Evolutionary conservation across 2,329 filamentous ascomycete species (phyloP), one percentile per base, ranked within the genome.

Genomic region (Coleophoma cylindrospora): DNA sequence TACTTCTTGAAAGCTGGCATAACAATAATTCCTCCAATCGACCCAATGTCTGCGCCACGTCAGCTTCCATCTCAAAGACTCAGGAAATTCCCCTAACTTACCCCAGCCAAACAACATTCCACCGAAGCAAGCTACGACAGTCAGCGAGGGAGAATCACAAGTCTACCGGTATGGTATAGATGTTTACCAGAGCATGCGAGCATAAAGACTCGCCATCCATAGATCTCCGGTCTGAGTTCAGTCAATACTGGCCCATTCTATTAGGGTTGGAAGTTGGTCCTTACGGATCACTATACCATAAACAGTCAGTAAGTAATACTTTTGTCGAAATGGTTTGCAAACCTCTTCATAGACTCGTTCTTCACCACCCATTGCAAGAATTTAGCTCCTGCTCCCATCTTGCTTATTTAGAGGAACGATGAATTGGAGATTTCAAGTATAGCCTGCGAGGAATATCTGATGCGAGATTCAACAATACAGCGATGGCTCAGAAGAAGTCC

Each of bases 21-120:
- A 3, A 86, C 89, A 50, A 92, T 71, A 55, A 92, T 81, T 50
- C 84, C 84, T 43, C 84, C 87, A 76, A 88, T 90, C 10, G 89
- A 84, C 62, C 86, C 83, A 67, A 87, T 84, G 65, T 89, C 86
- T 60, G 33, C 22, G 11, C 33, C 8, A 15, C 10, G 27, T 41
- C 22, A 41, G 38, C 13, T 45, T 5, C n/a, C 3, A 2, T 34
- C 34, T 33, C 50, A 22, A 54, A 34, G 22, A 40, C 32, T 45
- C 33, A 19, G 14, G 13, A 3, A 21, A 9, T 41, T 21, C 34
- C 1, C 5, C 19, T 3, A 33, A 57, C 57, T 19, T 49, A 58
- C 59, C 62, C 84, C 80, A 81, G 41, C 79, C 79, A 55, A 81
- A 76, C 11, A 75, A 67, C 72, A 80, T 81, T 44, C 84, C 85